These are phyloP conservation scores for Hortaea werneckii DNA, from an alignment of 2,329 filamentous ascomycete species.

Conservation along the genomic window DNA sequence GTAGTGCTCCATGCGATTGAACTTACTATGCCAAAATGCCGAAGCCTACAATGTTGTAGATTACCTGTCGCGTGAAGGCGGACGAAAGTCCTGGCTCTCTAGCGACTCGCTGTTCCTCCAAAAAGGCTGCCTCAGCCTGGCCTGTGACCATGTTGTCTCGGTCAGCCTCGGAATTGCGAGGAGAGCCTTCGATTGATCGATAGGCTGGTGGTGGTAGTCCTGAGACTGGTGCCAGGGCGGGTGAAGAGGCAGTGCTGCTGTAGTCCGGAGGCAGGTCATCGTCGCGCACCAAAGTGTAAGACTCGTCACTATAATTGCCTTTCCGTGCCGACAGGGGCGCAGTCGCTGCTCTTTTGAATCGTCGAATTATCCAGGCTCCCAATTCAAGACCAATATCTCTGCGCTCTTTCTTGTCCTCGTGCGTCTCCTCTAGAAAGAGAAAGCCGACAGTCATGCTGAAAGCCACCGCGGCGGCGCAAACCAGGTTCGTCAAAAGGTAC, in stretches of 20 bases:
- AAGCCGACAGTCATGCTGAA: constrained; percentile 69
- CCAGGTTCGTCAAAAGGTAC: constrained; percentile 85
- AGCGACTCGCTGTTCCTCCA: constrained; percentile 21
- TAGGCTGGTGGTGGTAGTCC: constrained; percentile 23
- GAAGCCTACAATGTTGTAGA: constrained; percentile 80
- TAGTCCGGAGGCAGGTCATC: constrained; percentile 60
- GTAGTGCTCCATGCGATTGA: background rate
- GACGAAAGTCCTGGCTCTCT: constrained; percentile 36
- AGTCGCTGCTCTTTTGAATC: constrained; percentile 10
- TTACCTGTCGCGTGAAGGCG: constrained; percentile 74
- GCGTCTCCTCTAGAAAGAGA: constrained; percentile 88
- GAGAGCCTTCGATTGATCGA: constrained; percentile 22
- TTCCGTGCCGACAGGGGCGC: constrained; percentile 28
- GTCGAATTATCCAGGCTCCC: constrained; percentile 55
- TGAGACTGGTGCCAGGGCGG: constrained; percentile 29
- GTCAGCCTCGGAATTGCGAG: constrained; percentile 12
- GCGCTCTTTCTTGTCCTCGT: constrained; percentile 66
- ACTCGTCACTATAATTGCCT: constrained; percentile 45
- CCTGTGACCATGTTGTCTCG: constrained; percentile 10
- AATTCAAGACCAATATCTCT: constrained; percentile 67
- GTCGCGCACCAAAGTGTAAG: constrained; percentile 50
- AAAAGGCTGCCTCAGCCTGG: constrained; percentile 15
- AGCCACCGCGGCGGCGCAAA: constrained; percentile 69
- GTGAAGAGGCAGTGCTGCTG: constrained; percentile 46
- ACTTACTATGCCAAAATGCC: constrained; percentile 92